Conservation (phyloP, 805 yeast species). For the Kuraishia hungarica region DNA sequence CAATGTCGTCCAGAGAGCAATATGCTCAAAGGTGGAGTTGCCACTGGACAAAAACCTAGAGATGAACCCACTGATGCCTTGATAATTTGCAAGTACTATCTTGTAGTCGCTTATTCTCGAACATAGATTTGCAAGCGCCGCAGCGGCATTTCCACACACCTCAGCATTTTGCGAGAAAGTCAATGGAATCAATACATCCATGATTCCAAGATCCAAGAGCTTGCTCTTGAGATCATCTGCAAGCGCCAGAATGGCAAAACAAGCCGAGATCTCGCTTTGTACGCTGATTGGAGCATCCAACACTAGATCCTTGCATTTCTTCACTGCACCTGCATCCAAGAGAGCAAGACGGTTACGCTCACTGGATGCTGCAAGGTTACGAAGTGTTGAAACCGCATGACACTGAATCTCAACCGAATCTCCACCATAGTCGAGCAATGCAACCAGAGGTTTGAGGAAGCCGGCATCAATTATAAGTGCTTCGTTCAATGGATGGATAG, state of each 20-base stretch:
- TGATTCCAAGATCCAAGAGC: slow-evolving; percentile 73
- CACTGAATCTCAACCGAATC: slow-evolving; percentile 96
- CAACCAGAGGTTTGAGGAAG: slow-evolving; percentile 83
- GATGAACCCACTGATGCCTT: slow-evolving; percentile 82
- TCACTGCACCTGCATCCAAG: slow-evolving; percentile 92
- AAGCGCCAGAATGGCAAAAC: slow-evolving; percentile 91
- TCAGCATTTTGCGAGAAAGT: slow-evolving; percentile 84
- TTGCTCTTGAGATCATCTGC: slow-evolving; percentile 91
- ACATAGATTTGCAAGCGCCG: slow-evolving; percentile 92
- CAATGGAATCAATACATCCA: slow-evolving; percentile 85
- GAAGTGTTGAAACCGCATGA: slow-evolving; percentile 92
- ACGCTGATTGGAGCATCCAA: slow-evolving; percentile 82
- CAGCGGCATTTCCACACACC: slow-evolving; percentile 97
- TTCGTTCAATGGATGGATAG: slow-evolving; percentile 94
- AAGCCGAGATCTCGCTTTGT: slow-evolving; percentile 93
- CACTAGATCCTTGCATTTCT: slow-evolving; percentile 83
- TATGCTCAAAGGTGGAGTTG: slow-evolving; percentile 94
- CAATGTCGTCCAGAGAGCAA: slow-evolving; percentile 93
- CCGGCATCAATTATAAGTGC: slow-evolving; percentile 96
- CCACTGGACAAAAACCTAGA: slow-evolving; percentile 71
- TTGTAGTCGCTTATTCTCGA: slow-evolving; percentile 82
- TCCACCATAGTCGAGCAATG: slow-evolving; percentile 61
- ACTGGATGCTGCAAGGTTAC: slow-evolving; percentile 93
- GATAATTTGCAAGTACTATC: slow-evolving; percentile 76
- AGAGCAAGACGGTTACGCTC: slow-evolving; percentile 89